A percentile compares a stretch with the other conserved stretches of the same genome.
Conservation (phyloP, 768 basidiomycete species). For the Pleurotus giganteus region DNA sequence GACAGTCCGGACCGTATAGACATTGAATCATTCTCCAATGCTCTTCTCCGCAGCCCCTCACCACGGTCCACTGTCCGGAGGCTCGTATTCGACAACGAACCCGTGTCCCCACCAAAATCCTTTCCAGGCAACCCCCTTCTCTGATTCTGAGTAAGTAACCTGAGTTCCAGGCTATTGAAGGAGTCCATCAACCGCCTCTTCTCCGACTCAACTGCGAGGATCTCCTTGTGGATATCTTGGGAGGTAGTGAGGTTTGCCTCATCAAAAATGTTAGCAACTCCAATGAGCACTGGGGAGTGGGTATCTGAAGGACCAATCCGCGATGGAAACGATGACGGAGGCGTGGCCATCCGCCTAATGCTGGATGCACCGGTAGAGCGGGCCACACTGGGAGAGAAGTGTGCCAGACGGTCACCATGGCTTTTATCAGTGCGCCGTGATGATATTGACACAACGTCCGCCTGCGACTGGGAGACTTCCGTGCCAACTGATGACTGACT, state of each 20-base stretch:
- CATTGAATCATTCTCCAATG: constrained; percentile 31
- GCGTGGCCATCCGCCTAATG: constrained; percentile 15
- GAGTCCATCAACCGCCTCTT: constrained; percentile 60
- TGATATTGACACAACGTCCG: constrained; percentile 14
- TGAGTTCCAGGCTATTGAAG: constrained; percentile 65
- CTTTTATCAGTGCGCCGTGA: constrained; percentile 9
- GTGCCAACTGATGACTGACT: constrained; percentile 27
- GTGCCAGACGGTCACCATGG: not conserved
- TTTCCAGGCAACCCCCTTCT: constrained; percentile 32
- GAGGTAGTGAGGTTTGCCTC: constrained; percentile 53
- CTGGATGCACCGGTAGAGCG: constrained; percentile 8
- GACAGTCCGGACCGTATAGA: constrained; percentile 46
- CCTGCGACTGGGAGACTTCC: constrained; percentile 21
- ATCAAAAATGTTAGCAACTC: constrained; percentile 38
- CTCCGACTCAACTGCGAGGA: constrained; percentile 64
- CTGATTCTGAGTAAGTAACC: constrained; percentile 46
- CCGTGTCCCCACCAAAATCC: constrained; percentile 23
- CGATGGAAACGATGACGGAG: constrained; percentile 21
- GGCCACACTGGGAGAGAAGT: constrained; percentile 10
- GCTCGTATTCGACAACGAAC: constrained; percentile 21
- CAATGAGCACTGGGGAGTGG: constrained; percentile 15
- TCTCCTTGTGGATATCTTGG: constrained; percentile 57
- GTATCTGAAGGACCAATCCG: constrained; percentile 19
- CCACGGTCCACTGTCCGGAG: constrained; percentile 21
- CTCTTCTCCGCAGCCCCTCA: constrained; percentile 14